Evolutionary conservation across 352 stramenopile species (phyloP).

Genomic region (Elongisporangium prolatum): DNA sequence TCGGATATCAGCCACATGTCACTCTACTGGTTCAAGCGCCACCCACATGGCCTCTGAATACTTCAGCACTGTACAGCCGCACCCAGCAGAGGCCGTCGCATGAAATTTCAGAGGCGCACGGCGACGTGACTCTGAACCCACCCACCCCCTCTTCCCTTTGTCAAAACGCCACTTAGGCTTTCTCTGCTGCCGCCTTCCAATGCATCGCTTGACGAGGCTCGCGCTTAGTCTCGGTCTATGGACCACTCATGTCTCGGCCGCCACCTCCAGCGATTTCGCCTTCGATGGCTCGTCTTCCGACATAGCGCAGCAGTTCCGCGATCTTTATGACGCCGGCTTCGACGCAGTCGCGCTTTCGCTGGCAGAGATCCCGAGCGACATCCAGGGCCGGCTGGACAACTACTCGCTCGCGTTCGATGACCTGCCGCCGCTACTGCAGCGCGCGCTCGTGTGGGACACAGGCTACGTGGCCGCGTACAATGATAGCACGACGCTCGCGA

Average conservation of each 20-base stretch:
- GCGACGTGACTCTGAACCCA: background rate
- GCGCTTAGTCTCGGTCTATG: background rate
- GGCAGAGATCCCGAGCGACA: conserved; percentile 3
- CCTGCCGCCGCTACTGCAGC: conserved; percentile 8
- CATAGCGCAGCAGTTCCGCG: conserved; percentile 17
- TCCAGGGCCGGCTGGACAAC: conserved; percentile 8
- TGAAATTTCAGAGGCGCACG: background rate
- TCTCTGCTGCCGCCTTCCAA: background rate
- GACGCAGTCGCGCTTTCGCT: conserved; percentile 4
- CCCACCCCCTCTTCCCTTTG: too few relatives aligned
- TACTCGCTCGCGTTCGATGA: conserved; percentile 7
- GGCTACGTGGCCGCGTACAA: conserved; percentile 18
- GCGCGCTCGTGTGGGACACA: conserved; percentile 22
- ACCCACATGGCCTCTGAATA: background rate
- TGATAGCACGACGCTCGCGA: conserved; percentile 7
- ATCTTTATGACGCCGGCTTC: background rate
- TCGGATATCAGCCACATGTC: background rate
- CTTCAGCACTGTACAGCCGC: background rate
- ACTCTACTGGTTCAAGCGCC: background rate
- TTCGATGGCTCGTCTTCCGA: conserved; percentile 29
- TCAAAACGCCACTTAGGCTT: background rate
- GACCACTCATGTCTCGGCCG: background rate
- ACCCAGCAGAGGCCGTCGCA: background rate
- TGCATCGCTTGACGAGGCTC: background rate
- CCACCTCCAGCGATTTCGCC: conserved; percentile 4